Percentiles rank a stretch among this genome's conserved stretches.
phyloP scores from a whole-genome alignment of 1,284 basidiomycete genomes.

The Moniliella sp. region DNA sequence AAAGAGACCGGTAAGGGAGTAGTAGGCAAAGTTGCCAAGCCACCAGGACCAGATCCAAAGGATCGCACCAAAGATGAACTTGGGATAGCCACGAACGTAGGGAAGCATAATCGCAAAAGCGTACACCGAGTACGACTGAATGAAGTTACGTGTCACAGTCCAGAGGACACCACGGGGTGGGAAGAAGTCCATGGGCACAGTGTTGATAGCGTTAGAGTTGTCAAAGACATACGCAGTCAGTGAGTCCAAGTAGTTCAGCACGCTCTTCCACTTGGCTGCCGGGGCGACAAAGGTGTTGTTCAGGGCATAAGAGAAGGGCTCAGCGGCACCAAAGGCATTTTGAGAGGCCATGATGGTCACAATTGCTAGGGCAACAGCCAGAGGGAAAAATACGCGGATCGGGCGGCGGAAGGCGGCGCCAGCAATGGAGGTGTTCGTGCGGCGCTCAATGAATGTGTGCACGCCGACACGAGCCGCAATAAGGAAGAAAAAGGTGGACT shows the following conservation, averaged over 20 bases:
- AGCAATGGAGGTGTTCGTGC: constrained; percentile 7
- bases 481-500: constrained; percentile 13
- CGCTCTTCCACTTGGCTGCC: constrained; percentile 6
- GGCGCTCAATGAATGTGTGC: constrained; percentile 15
- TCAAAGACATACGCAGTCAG: constrained; percentile 11
- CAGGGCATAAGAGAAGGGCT: constrained; percentile 2
- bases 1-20: constrained; percentile 14
- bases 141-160: constrained; percentile 11
- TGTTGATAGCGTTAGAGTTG: constrained; percentile 5
- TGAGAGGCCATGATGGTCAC: constrained; percentile 7
- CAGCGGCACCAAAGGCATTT: constrained; percentile 10
- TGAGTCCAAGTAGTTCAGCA: constrained; percentile 15
- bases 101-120: constrained; percentile 13
- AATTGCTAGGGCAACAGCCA: constrained; percentile 10
- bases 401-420: constrained; percentile 17
- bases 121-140: constrained; percentile 15
- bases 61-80: constrained; percentile 8
- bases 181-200: constrained; percentile 8
- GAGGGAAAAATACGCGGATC: constrained; percentile 12
- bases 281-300: constrained; percentile 9
- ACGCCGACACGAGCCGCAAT: constrained; percentile 9
- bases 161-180: constrained; percentile 12
- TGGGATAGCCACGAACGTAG: constrained; percentile 10
- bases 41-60: constrained; percentile 13
- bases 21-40: constrained; percentile 19